A percentile compares a stretch with the other conserved stretches of the same genome.
Evolutionary conservation across 2,329 filamentous ascomycete species (phyloP).

Genomic region (Diplocarpon rosae): DNA sequence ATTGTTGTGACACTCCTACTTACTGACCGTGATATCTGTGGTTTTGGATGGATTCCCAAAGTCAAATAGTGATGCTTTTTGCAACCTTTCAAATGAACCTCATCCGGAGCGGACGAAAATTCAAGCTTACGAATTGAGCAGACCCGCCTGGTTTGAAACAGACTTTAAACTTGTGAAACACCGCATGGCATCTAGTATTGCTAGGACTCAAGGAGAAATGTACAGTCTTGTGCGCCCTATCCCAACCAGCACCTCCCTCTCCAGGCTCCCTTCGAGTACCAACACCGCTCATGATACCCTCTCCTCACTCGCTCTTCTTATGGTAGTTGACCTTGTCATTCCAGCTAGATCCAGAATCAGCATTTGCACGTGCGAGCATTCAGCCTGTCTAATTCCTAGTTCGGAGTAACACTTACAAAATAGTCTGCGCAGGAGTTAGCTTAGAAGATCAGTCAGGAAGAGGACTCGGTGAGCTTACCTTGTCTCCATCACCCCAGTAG

Average conservation of each 20-base stretch:
- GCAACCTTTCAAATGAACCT: too few species aligned
- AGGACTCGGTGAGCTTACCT: slow-evolving; percentile 45
- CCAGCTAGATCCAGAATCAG: slow-evolving; percentile 53
- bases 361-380: not conserved
- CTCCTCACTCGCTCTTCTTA: slow-evolving; percentile 38
- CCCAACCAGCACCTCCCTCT: not conserved
- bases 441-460: slow-evolving; percentile 1
- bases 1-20: too few species aligned
- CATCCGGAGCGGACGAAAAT: too few species aligned
- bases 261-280: not conserved
- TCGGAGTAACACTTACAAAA: slow-evolving; percentile 42
- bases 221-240: slow-evolving; percentile 13
- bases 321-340: slow-evolving; percentile 94
- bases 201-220: slow-evolving; percentile 19
- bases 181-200: slow-evolving; percentile 10
- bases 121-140: too few species aligned
- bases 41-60: too few species aligned
- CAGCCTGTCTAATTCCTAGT: not conserved
- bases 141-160: not conserved
- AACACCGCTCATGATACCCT: not conserved
- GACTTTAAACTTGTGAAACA: not conserved
- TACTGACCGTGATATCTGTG: too few species aligned
- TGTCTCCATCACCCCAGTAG: slow-evolving; percentile 91
- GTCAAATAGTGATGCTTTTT: too few species aligned
- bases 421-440: slow-evolving; percentile 36